Base-by-base conservation (phyloP, 2,329 filamentous ascomycete genomes). In the Colletotrichum sp. region DNA sequence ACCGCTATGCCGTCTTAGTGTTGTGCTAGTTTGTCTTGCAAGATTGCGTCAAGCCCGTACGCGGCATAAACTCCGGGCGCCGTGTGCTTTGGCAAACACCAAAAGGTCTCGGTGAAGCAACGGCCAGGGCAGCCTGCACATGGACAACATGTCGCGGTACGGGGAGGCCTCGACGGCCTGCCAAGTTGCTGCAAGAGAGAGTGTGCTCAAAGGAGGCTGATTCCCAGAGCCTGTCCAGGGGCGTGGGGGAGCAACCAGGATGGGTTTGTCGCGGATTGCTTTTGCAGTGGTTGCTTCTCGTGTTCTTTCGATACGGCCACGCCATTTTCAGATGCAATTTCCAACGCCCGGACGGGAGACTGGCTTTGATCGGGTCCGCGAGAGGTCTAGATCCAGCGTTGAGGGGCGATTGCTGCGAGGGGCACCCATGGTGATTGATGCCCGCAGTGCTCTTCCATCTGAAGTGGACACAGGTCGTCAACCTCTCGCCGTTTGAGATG, bases 251-350 rank as follows among this genome's bases (percentile, higher is more conserved):
- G 43, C 58, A 60, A 36, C 66, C 32, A 16, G 66, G 60, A 62
- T 65, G 25, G 32, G 22, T 61, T 22, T 39, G n/a, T 48, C 64
- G 55, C 34, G 36, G 28, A 67, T 62, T 55, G 62, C 56, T 64
- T 75, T 58, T 65, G 43, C 52, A 36, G 64, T 36, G n/a, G 64
- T 36, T 36, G 58, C 27, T 64, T 75, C 73, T 73, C 70, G 73
- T 75, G 73, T 68, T 75, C 69, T 55, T 55, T 72, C 62, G 62
- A 72, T 64, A 60, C 28, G 62, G 69, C 56, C 69, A 75, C 68
- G 69, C 64, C 73, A 75, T 75, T 75, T 75, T 58, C 36, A 73
- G 70, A 75, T 72, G 73, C 73, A 75, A 75, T 75, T 75, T 75
- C 73, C 56, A 75, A 58, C 34, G 73, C 64, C 55, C 32, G 15